Evolutionary conservation across 768 basidiomycete genomes (phyloP).

Genomic region (Auriculariales sp.): DNA sequence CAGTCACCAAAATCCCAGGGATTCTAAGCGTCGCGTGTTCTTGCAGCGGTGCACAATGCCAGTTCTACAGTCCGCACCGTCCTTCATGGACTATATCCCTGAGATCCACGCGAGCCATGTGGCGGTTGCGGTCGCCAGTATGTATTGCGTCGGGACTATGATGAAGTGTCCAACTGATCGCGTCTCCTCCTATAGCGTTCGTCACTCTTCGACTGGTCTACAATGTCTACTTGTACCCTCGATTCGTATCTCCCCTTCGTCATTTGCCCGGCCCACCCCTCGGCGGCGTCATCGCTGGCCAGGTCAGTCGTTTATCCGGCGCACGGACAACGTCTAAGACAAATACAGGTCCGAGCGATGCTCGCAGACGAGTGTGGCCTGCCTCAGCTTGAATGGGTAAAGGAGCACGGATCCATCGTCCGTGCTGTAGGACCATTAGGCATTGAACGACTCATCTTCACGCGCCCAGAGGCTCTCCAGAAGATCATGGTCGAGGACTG

Average conservation of each 20-base stretch:
- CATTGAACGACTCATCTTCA: slow-evolving; percentile 29
- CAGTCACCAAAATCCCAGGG: no score
- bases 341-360: slow-evolving; percentile 15
- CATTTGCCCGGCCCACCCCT: slow-evolving; percentile 23
- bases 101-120: no score
- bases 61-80: no score
- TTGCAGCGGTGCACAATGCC: no score
- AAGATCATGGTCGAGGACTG: slow-evolving; percentile 30
- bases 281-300: slow-evolving; percentile 21
- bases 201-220: slow-evolving; percentile 10
- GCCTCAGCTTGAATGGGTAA: slow-evolving; percentile 30
- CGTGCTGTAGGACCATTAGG: slow-evolving; percentile 31
- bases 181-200: not conserved
- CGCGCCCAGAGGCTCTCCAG: slow-evolving; percentile 29
- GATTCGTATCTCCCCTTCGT: slow-evolving; percentile 23
- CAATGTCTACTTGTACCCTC: slow-evolving; percentile 19
- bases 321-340: slow-evolving; percentile 15
- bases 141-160: no score
- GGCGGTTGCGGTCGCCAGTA: no score
- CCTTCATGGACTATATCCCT: no score
- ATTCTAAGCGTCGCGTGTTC: no score
- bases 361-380: not conserved
- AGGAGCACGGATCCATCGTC: slow-evolving; percentile 28
- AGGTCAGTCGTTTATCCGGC: slow-evolving; percentile 24
- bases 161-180: no score